These are phyloP conservation scores for Eragrostis nindensis DNA, from an alignment of 176 grass and related monocot genomes.

Conservation along the genomic window DNA sequence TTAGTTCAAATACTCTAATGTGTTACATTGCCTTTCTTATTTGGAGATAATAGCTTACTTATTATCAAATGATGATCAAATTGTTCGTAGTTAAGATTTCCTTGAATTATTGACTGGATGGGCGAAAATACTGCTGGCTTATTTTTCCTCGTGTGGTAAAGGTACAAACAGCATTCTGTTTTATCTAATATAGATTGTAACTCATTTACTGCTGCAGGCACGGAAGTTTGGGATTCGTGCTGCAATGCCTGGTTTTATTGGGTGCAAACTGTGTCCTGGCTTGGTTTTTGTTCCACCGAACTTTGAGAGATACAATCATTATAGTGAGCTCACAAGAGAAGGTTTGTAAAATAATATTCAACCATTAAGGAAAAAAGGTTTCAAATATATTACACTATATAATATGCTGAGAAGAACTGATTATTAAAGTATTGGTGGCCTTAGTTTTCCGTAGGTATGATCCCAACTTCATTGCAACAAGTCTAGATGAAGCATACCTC, in stretches of 20 bases:
- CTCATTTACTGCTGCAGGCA: slow-evolving; percentile 60
- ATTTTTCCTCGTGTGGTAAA: background rate
- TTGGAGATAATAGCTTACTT: slow-evolving; percentile 9
- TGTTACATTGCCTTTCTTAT: background rate
- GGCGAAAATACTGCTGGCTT: background rate
- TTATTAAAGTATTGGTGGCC: slow-evolving; percentile 33
- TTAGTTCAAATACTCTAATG: background rate
- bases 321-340: slow-evolving; percentile 88
- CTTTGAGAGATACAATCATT: slow-evolving; percentile 90
- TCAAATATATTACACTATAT: slow-evolving; percentile 18
- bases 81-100: background rate
- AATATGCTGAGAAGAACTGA: background rate
- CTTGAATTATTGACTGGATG: slow-evolving; percentile 10
- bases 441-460: slow-evolving; percentile 89
- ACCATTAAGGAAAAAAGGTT: slow-evolving; percentile 18
- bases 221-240: slow-evolving; percentile 92
- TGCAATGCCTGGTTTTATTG: slow-evolving; percentile 99
- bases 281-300: slow-evolving; percentile 91
- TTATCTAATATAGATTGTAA: slow-evolving; percentile 28
- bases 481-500: slow-evolving; percentile 93
- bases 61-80: background rate
- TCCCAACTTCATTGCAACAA: slow-evolving; percentile 79
- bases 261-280: slow-evolving; percentile 82
- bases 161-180: background rate
- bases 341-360: slow-evolving; percentile 54